Evolutionary conservation across 768 basidiomycete genomes (phyloP), one percentile per base, ranked within the genome.

Genomic region (Lenzites betulinus): DNA sequence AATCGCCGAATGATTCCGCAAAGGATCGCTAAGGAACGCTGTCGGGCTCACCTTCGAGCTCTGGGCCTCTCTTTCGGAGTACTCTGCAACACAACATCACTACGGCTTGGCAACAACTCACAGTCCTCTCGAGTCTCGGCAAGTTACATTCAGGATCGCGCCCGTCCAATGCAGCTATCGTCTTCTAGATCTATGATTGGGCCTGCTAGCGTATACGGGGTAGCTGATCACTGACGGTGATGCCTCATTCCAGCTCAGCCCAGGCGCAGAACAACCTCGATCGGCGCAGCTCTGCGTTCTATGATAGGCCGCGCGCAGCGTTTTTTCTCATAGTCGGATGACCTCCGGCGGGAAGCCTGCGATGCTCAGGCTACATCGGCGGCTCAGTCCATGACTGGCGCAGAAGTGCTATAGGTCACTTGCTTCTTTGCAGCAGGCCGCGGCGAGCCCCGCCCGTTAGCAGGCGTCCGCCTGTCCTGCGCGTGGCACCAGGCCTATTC

Each of bases 401-500:
- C 38, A 3, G 7, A 49, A 49, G n/a, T n/a, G n/a, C n/a, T n/a
- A n/a, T n/a, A n/a, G n/a, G 26, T 30, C 26, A 49, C 35, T 51
- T 51, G 20, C 7, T n/a, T 33, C 15, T 7, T 20, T 16, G 18
- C 13, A 39, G 28, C 22, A 23, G n/a, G 50, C 36, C 41, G 26
- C 51, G 51, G 26, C 52, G 16, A 43, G 52, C 41, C 38, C 26
- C 18, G 16, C 33, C n/a, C 11, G 50, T 38, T 41, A 43, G 39
- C 56, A 13, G 35, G 41, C 48, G 15, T 58, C 56, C 56, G 48
- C 56, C 56, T 58, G 56, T 23, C 30, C 30, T 43, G 36, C 38
- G 56, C 56, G 20, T 58, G 56, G 48, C 48, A 20, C 48, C 56
- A 51, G 56, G 56, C 56, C 38, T 22, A 50, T 51, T 58, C 56